Evolutionary conservation across 148 eudicot genomes (phyloP), one percentile per base, ranked within the genome.

Genomic region (Vaccinium macrocarpon): DNA sequence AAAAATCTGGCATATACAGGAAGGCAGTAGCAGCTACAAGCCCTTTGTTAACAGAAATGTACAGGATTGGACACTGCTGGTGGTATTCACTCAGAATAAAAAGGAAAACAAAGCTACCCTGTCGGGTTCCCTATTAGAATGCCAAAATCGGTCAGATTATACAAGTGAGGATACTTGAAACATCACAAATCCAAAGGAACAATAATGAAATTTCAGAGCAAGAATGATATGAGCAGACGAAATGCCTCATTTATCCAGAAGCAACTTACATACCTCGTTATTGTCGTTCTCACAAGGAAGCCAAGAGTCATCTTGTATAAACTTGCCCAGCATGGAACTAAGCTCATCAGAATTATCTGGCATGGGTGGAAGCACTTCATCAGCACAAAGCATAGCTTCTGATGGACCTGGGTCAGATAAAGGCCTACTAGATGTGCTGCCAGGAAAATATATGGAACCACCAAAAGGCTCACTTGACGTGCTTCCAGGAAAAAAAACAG

Each of bases 221-320:
- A 18, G 52, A 74, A 42, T 2, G 49, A 19, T 3, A 42, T 7
- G 6, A 16, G 5, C 0, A 12, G 46, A 18, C 13, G n/a, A 74
- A 38, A 74, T 74, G 52, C 51, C 51, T 74, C 27, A 74, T 19
- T 38, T 42, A 16, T 2, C 12, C 78, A 8, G 6, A 19, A 74
- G 50, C n/a, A 46, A 74, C 27, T 42, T 74, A 42, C 51, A 32
- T 42, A 89, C 91, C 88, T 85, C 42, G 18, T 71, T 56, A 73
- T 42, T 42, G 46, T 42, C 6, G 46, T 42, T 5, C 46, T 42
- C 46, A 5, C 46, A 5, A 42, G 46, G 6, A 42, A 42, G 46
- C 6, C 5, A 42, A 42, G 6, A 42, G 46, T 42, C 0, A 42
- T 89, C 88, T 29, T 82, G 83, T 27, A 35, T 56, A 77, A 89